These are phyloP conservation scores for Syzygium grande DNA, from an alignment of 345 rosid species.

Conservation along the genomic window DNA sequence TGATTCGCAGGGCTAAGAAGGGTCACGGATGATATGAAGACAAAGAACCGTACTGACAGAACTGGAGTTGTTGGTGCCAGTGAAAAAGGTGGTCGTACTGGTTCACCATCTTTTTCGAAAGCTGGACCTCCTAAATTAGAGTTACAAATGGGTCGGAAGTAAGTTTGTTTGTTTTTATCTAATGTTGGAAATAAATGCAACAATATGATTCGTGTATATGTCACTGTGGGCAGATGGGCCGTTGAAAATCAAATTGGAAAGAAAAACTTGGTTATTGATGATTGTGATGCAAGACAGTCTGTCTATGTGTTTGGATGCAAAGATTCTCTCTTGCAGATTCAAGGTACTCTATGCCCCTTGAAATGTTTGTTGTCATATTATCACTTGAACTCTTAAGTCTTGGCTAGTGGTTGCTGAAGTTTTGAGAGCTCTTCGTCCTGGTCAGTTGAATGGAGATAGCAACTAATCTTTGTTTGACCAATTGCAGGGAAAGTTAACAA, in stretches of 20 bases:
- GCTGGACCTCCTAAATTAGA: slow-evolving; percentile 85
- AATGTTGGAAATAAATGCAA: not conserved
- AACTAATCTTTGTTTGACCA: not conserved
- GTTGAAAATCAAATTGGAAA: slow-evolving; percentile 93
- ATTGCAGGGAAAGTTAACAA: slow-evolving; percentile 93
- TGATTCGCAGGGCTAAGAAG: slow-evolving; percentile 62
- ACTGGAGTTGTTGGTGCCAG: slow-evolving; percentile 54
- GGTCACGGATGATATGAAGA: slow-evolving; percentile 90
- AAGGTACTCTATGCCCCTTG: slow-evolving; percentile 33
- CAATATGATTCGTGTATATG: not conserved
- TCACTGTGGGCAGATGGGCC: slow-evolving; percentile 60
- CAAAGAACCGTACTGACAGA: slow-evolving; percentile 71
- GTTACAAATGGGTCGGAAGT: slow-evolving; percentile 99
- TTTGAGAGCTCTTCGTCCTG: not conserved
- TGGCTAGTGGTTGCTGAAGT: not conserved
- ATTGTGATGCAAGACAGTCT: slow-evolving; percentile 89
- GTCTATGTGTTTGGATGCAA: slow-evolving; percentile 95
- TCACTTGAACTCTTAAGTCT: not conserved
- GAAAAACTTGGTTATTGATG: slow-evolving; percentile 76
- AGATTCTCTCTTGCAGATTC: slow-evolving; percentile 91
- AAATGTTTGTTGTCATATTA: not conserved
- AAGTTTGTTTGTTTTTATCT: slow-evolving; percentile 12
- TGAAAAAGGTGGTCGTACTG: slow-evolving; percentile 43
- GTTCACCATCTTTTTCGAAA: slow-evolving; percentile 52
- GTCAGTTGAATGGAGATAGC: not conserved